Base-by-base conservation (phyloP, 2,329 filamentous ascomycete genomes). In the Sarocladium strictum region DNA sequence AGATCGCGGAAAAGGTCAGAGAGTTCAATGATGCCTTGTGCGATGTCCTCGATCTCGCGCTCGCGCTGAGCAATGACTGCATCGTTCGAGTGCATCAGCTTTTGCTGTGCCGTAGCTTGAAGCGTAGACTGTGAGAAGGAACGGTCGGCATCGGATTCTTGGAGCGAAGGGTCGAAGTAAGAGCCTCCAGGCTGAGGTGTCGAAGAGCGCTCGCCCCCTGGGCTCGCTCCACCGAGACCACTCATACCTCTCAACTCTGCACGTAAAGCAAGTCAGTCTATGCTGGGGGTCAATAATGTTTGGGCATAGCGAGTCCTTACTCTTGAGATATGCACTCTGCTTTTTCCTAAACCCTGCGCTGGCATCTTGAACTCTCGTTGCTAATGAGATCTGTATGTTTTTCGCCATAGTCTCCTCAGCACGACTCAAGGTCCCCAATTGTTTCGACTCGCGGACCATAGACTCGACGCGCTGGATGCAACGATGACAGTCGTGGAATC, bases 1-100 rank as follows among this genome's bases (percentile, higher is more conserved):
- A 99, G 76, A 64, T 99, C 94, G 58, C 95, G 90, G 75, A 99
- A 99, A 52, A 99, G 90, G 68, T 97, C 94, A 3, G 93, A 90
- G 7, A 99, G 77, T 67, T 97, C 93, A 64, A 99, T 97, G 70
- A 99, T 97, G 56, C 94, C 93, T 67, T 97, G 92, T 2, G 94
- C 94, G 59, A 99, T 99, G 63, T 97, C 92, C 66, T 96, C 95
- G 64, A 99, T 99, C 70, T 97, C 94, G 38, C 89, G 86, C 72
- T 99, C 94, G 59, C 94, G 89, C 69, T 97, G 94, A 58, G 86
- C 83, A 62, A 99, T 97, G 35, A 84, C 84, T 2, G 85, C 78
- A 66, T 97, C 93, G 65, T 95, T 91, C 56, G 85, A 87, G 56
- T 85, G 83, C 27, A 88, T 73, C 55, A 82, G 79, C 60, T 80